Conservation (phyloP, 164 flowering plant genomes). For the Kingdonia uniflora region DNA sequence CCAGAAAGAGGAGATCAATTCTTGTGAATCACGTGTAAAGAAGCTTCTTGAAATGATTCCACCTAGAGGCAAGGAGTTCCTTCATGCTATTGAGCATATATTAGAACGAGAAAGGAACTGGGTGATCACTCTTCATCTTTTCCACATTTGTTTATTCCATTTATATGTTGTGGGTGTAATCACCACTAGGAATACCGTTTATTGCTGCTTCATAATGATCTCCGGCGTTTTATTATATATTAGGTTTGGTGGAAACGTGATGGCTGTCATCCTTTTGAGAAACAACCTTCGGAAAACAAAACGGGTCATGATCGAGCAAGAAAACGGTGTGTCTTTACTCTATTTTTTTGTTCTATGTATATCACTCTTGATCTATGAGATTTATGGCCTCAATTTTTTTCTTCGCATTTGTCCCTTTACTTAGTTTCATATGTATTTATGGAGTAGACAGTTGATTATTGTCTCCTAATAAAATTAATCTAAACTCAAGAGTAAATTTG, state of each 20-base stretch:
- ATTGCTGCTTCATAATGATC: too few relatives aligned
- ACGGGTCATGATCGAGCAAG: constrained; percentile 47
- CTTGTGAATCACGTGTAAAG: constrained; percentile 86
- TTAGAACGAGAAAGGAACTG: constrained; percentile 93
- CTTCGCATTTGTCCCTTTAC: too few relatives aligned
- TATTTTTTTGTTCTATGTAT: too few relatives aligned
- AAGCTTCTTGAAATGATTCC: constrained; percentile 87
- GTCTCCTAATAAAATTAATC: too few relatives aligned
- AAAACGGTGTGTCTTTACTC: constrained; percentile 68
- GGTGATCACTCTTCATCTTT: constrained; percentile 32
- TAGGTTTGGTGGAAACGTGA: constrained; percentile 99
- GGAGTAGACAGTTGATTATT: too few relatives aligned
- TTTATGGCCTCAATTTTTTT: too few relatives aligned
- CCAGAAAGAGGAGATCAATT: constrained; percentile 86
- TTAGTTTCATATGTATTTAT: too few relatives aligned
- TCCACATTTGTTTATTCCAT: too few relatives aligned
- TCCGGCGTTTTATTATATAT: neutral
- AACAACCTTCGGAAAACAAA: constrained; percentile 62
- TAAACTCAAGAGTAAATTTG: too few relatives aligned
- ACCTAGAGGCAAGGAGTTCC: constrained; percentile 91
- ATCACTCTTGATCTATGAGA: too few relatives aligned
- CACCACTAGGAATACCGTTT: too few relatives aligned
- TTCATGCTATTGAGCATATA: constrained; percentile 79
- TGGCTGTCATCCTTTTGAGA: constrained; percentile 92
- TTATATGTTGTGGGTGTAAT: too few relatives aligned